phyloP scores from a whole-genome alignment of 2,329 filamentous ascomycete species.

The Periconia macrospinosa region DNA sequence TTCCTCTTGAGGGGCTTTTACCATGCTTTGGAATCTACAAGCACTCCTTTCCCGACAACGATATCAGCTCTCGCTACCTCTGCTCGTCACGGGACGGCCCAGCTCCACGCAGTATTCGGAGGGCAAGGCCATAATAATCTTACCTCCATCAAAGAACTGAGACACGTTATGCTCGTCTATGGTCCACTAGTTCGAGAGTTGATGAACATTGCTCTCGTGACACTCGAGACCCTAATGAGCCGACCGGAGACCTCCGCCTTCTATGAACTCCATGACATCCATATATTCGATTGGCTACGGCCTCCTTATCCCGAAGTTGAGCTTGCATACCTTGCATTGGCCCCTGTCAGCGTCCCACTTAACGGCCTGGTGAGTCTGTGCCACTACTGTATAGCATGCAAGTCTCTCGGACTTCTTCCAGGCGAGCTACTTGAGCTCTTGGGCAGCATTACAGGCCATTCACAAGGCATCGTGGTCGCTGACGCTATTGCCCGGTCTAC shows the following conservation, averaged over 20 bases:
- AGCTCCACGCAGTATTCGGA: constrained; percentile 91
- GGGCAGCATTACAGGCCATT: constrained; percentile 90
- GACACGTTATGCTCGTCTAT: constrained; percentile 81
- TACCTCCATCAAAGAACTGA: constrained; percentile 92
- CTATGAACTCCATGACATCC: constrained; percentile 71
- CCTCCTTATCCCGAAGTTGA: constrained; percentile 89
- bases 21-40: constrained; percentile 78
- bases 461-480: constrained; percentile 92
- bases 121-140: constrained; percentile 99
- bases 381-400: constrained; percentile 93
- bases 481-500: constrained; percentile 87
- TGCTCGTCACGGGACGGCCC: constrained; percentile 78
- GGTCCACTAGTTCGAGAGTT: constrained; percentile 80
- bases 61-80: constrained; percentile 91
- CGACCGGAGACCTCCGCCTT: no score
- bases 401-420: constrained; percentile 84
- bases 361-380: constrained; percentile 95
- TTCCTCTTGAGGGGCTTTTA: constrained; percentile 91
- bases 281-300: constrained; percentile 91
- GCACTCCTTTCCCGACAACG: constrained; percentile 85
- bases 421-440: constrained; percentile 84
- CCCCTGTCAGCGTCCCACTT: constrained; percentile 78
- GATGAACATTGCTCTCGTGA: constrained; percentile 81
- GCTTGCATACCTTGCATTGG: constrained; percentile 68
- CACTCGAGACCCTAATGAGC: no score